Evolutionary conservation across 2,329 filamentous ascomycete genomes (phyloP).

Genomic region (Phialophora verrucosa): DNA sequence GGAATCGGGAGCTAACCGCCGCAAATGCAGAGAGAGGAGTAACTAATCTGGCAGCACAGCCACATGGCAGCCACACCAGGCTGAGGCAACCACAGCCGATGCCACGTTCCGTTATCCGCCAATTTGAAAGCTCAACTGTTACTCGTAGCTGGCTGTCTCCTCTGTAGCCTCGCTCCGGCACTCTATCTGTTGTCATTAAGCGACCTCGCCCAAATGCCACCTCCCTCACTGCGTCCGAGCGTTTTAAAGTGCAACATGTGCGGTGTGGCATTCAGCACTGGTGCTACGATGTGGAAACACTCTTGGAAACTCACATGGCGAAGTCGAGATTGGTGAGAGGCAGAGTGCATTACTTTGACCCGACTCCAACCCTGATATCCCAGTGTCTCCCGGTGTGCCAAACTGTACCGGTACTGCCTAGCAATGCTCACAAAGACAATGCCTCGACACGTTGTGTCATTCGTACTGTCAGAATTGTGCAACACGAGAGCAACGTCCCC

Average conservation of each 20-base stretch:
- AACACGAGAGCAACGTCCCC: no score
- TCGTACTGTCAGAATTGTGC: no score
- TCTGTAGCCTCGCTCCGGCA: neutral
- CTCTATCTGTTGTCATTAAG: neutral
- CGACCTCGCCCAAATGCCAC: neutral
- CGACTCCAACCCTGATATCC: neutral
- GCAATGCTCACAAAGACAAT: no score
- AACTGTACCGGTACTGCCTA: neutral
- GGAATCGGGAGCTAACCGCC: conserved; percentile 4
- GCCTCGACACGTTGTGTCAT: no score
- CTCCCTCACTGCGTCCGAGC: neutral
- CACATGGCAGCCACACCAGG: neutral
- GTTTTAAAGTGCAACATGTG: neutral
- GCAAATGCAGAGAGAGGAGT: conserved; percentile 8
- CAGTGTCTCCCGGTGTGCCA: neutral
- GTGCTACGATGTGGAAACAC: neutral
- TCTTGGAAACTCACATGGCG: neutral
- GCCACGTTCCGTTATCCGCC: no score
- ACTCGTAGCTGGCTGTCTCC: no score
- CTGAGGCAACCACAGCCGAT: conserved; percentile 4
- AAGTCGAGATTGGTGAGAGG: neutral
- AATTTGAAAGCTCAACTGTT: neutral
- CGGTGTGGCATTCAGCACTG: neutral
- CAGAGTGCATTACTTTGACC: neutral
- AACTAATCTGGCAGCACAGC: neutral